Percentiles rank a stretch among this genome's conserved stretches.
phyloP scores from a whole-genome alignment of 345 rosid genomes.

The Carallia pectinifolia region DNA sequence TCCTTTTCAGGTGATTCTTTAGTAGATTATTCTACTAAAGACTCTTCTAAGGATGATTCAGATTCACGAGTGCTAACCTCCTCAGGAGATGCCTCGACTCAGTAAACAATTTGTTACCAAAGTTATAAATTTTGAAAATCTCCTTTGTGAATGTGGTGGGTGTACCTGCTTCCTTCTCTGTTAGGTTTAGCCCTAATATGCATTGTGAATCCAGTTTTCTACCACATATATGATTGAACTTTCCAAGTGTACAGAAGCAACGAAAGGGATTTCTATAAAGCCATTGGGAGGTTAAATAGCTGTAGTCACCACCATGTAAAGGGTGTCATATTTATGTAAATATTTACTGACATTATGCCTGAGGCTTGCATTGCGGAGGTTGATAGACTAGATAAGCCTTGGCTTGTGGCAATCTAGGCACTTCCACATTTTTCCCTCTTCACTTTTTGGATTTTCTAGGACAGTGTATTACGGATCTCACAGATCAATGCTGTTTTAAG shows the following conservation, averaged over 20 bases:
- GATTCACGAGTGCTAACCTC: constrained; percentile 20
- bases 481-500: background rate
- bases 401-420: constrained; percentile 17
- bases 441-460: constrained; percentile 1
- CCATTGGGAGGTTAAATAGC: background rate
- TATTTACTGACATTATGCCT: background rate
- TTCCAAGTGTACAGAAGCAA: constrained; percentile 23
- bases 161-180: constrained; percentile 40
- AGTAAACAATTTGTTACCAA: constrained; percentile 14
- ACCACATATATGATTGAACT: constrained; percentile 2
- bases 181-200: constrained; percentile 31
- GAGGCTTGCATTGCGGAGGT: constrained; percentile 26
- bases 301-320: background rate
- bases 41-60: constrained; percentile 21
- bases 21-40: constrained; percentile 44
- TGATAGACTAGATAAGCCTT: constrained; percentile 25
- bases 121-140: background rate
- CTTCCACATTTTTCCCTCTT: background rate
- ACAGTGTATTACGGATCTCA: background rate
- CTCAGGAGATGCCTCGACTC: constrained; percentile 27
- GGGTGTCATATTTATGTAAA: constrained; percentile 6
- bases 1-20: constrained; percentile 57
- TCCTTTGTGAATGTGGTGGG: constrained; percentile 13
- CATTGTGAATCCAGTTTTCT: constrained; percentile 12
- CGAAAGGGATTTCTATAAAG: constrained; percentile 4